Conservation (phyloP, 306 rosid genomes). For the Vicia villosa region DNA sequence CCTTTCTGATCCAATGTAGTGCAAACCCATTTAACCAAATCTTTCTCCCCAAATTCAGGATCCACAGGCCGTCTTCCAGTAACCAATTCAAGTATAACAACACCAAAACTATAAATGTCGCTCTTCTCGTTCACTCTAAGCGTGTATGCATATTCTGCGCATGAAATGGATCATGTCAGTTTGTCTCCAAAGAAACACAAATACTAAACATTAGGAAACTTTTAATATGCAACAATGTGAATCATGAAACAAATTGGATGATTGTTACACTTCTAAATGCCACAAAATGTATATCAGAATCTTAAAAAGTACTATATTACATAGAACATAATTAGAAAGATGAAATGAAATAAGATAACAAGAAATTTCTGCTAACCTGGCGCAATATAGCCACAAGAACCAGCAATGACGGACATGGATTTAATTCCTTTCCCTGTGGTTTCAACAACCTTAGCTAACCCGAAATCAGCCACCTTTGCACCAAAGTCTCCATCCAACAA, state of each 20-base stretch:
- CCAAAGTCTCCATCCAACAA: constrained; percentile 87
- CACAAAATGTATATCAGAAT: not conserved
- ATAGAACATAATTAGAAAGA: not conserved
- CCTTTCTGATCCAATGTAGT: constrained; percentile 84
- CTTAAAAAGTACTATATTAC: not conserved
- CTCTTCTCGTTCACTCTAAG: constrained; percentile 95
- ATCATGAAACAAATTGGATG: too few species aligned
- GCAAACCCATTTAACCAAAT: constrained; percentile 95
- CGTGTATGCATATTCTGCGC: constrained; percentile 91
- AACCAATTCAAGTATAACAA: constrained; percentile 82
- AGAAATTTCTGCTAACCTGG: constrained; percentile 68
- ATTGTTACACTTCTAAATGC: too few species aligned
- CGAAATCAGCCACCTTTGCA: constrained; percentile 95
- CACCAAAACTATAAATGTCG: constrained; percentile 94
- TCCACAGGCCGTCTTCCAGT: constrained; percentile 79
- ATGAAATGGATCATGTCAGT: constrained; percentile 25
- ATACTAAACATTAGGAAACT: not conserved
- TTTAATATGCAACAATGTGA: not conserved
- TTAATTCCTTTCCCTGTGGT: constrained; percentile 55
- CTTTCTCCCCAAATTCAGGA: constrained; percentile 92
- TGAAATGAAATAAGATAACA: not conserved
- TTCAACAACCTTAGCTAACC: constrained; percentile 83
- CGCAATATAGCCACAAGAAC: constrained; percentile 97
- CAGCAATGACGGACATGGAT: constrained; percentile 88
- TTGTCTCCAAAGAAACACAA: constrained; percentile 8